Evolutionary conservation across 2,329 filamentous ascomycete species (phyloP).

Genomic region (Elsinoe ampelina): DNA sequence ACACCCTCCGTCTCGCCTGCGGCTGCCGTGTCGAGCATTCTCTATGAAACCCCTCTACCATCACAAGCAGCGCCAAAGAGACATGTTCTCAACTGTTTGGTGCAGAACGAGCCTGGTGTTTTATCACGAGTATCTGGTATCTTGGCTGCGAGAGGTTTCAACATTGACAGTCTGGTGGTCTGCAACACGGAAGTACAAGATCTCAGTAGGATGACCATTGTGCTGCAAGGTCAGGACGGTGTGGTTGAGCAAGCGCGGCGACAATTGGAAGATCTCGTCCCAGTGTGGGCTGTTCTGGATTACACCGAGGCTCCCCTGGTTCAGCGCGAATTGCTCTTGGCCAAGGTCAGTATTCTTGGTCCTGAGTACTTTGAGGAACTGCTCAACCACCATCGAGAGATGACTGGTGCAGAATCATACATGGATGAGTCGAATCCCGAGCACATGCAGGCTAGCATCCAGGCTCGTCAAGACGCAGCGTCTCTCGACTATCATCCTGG

Average conservation of each 20-base stretch:
- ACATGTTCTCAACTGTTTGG: constrained; percentile 94
- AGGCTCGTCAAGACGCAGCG: constrained; percentile 29
- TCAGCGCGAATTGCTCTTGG: constrained; percentile 87
- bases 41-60: constrained; percentile 91
- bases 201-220: constrained; percentile 96
- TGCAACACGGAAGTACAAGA: constrained; percentile 97
- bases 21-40: constrained; percentile 92
- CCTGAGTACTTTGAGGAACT: constrained; percentile 98
- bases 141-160: constrained; percentile 91
- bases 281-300: constrained; percentile 96
- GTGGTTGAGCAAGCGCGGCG: constrained; percentile 94
- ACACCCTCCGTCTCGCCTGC: constrained; percentile 72
- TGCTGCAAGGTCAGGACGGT: constrained; percentile 89
- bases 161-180: constrained; percentile 96
- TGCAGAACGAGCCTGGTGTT: constrained; percentile 97
- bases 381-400: constrained; percentile 89
- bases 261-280: constrained; percentile 92
- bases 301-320: constrained; percentile 89
- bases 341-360: constrained; percentile 92
- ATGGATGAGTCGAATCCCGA: constrained; percentile 20
- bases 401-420: constrained; percentile 46
- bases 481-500: constrained; percentile 75
- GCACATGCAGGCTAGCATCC: constrained; percentile 18
- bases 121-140: constrained; percentile 94
- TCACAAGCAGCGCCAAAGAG: constrained; percentile 78